phyloP scores from a whole-genome alignment of 768 basidiomycete genomes.

The Lentinula lateritia region DNA sequence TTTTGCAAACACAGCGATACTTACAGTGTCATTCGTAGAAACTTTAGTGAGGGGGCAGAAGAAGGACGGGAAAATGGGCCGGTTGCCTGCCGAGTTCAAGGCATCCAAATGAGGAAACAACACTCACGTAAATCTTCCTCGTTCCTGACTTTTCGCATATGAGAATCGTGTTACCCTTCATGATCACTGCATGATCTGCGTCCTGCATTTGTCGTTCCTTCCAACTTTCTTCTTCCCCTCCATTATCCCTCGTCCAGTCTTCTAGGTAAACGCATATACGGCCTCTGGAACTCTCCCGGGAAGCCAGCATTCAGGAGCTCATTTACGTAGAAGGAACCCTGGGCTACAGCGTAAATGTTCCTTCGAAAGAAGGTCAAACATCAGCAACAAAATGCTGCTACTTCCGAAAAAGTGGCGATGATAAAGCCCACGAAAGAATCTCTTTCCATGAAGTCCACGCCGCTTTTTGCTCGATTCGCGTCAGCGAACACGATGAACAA shows the following conservation, averaged over 20 bases:
- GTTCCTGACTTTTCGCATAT: neutral
- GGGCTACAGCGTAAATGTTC: neutral
- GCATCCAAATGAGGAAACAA: neutral
- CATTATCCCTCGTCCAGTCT: neutral
- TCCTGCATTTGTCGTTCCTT: neutral
- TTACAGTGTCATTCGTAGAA: too few relatives aligned
- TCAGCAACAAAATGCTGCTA: neutral
- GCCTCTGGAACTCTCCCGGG: neutral
- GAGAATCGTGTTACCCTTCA: neutral
- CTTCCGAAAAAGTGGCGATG: neutral
- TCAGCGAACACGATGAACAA: neutral
- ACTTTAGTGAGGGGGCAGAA: neutral
- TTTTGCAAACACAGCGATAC: too few relatives aligned
- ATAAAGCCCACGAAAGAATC: neutral
- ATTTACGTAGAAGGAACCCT: neutral
- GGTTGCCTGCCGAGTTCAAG: neutral
- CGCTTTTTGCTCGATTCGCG: slow-evolving; percentile 5
- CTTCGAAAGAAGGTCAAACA: slow-evolving; percentile 1
- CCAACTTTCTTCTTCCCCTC: neutral
- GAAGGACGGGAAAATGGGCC: neutral
- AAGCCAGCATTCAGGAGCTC: neutral
- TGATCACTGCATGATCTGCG: neutral
- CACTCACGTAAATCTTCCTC: neutral
- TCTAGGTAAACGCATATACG: neutral
- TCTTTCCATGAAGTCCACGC: neutral